Base-by-base conservation (phyloP, 2,329 filamentous ascomycete species). In the Pseudogymnoascus sp. region DNA sequence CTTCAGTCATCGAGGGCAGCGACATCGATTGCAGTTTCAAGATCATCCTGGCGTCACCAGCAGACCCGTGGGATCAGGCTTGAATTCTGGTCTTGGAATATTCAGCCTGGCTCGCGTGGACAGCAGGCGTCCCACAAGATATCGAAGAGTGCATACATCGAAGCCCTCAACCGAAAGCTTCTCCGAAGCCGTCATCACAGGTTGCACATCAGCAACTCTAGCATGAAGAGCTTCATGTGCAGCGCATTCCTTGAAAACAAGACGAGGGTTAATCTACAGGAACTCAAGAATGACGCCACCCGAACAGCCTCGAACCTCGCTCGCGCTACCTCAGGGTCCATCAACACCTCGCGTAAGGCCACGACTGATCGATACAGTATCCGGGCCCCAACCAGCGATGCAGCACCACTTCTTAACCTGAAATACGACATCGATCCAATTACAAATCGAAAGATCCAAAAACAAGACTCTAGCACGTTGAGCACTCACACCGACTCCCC, bases 381-480 rank as follows among this genome's bases (percentile, higher is more conserved):
- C 61, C 9, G 61, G 47, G 7, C 9, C 30, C 28, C 57, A 73
- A 62, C 68, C 30, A 43, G 47, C 34, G 4, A 59, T 25, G 8
- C 22, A 43, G 7, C 73, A 71, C 61, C 77, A 74, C 43, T 43
- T 22, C 11, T 59, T 16, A 34, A 50, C 25, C 6, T 28, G 9
- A 74, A 75, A 7, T 78, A 76, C 57, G 69, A 75, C 18, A 83
- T 85, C 43, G 82, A 85, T 61, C 82, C 82, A 2, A 83, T 85
- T 62, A 83, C 81, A 14, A 85, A 85, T 64, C 77, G 81, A 34
- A 81, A 77, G 63, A 74, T 81, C 3, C 64, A 61, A 34, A 69
- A 34, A 12, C 14, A 62, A 73, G n/a, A 68, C 68, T 3, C 67
- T 69, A 9, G 63, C 69, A 37, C 47, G 5, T 34, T 20, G 47